Percentiles rank a stretch among this genome's conserved stretches.
These are phyloP conservation scores for Curvularia lunata DNA, from an alignment of 2,329 filamentous ascomycete genomes.

Conservation along the genomic window DNA sequence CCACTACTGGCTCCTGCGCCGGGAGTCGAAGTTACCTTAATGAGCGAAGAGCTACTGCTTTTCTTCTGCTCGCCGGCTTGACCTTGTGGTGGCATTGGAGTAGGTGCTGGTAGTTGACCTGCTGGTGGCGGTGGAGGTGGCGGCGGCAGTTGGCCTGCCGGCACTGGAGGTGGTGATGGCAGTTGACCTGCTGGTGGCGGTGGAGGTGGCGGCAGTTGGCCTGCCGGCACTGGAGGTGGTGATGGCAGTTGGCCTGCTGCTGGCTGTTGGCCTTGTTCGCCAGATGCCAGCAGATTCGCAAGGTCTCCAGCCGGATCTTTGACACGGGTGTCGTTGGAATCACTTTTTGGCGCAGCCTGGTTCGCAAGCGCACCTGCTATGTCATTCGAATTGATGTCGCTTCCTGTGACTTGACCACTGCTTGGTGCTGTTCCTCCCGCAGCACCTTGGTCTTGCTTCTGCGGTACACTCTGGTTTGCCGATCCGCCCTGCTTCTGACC, in stretches of 20 bases:
- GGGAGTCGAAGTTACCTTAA: conserved; percentile 17
- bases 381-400: conserved; percentile 11
- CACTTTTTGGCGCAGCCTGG: conserved; percentile 5
- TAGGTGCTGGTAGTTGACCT: too few species aligned
- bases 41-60: conserved; percentile 8
- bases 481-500: conserved; percentile 18
- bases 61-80: neutral
- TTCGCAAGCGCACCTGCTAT: conserved; percentile 11
- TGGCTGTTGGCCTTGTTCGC: conserved; percentile 13
- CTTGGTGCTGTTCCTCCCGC: conserved; percentile 2
- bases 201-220: too few species aligned
- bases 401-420: neutral
- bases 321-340: neutral
- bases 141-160: too few species aligned
- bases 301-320: conserved; percentile 13
- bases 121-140: too few species aligned
- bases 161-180: too few species aligned
- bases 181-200: too few species aligned
- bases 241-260: neutral
- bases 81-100: neutral
- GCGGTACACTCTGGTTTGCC: conserved; percentile 17
- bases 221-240: too few species aligned
- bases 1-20: conserved; percentile 17
- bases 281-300: conserved; percentile 15
- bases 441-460: conserved; percentile 15